Percentiles rank a stretch among this genome's conserved stretches.
Evolutionary conservation across 345 rosid genomes (phyloP).

Genomic region (rapeseed (Brassica napus)): Da-Ae NC_063444.1:35740501-35741000

Average conservation of each 20-base stretch:
- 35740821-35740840: neutral
- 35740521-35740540: neutral
- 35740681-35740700: neutral
- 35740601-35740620: neutral
- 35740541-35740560: neutral
- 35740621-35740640: neutral
- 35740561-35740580: neutral
- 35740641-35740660: neutral
- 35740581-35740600: neutral
- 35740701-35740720: neutral
- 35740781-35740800: conserved; percentile 18
- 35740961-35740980: conserved; percentile 9
- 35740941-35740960: conserved; percentile 30
- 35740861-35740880: neutral
- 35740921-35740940: conserved; percentile 31
- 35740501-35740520: neutral
- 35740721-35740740: neutral
- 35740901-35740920: neutral
- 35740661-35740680: neutral
- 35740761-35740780: conserved; percentile 4
- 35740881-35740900: neutral
- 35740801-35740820: neutral
- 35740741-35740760: conserved; percentile 5
- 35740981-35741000: conserved; percentile 35
- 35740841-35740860: neutral